These are phyloP conservation scores for Arthrinium phaeospermum DNA, from an alignment of 2,329 filamentous ascomycete species.

Conservation along the genomic window DNA sequence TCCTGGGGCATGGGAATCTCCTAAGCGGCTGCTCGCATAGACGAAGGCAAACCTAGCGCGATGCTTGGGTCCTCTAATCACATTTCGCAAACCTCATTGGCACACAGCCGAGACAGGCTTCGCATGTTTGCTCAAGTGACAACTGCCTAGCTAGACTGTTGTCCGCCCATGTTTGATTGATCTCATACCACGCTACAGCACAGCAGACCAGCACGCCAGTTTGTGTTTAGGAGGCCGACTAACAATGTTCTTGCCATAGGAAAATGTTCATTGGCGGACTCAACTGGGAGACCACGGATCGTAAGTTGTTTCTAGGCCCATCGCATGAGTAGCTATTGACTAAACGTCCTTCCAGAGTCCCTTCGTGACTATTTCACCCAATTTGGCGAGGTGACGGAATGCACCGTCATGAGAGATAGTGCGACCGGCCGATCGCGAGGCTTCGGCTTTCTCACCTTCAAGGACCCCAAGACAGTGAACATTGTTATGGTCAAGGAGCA, in stretches of 20 bases:
- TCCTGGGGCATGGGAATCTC: constrained; percentile 15
- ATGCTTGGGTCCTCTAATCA: constrained; percentile 18
- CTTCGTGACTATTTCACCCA: constrained; percentile 97
- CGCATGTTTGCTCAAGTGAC: constrained; percentile 15
- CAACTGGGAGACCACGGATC: constrained; percentile 98
- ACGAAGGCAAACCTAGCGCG: constrained; percentile 21
- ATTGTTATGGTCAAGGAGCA: constrained; percentile 99
- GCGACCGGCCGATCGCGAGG: constrained; percentile 91
- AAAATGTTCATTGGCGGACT: constrained; percentile 99
- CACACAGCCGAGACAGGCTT: constrained; percentile 13
- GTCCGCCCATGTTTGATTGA: constrained; percentile 2
- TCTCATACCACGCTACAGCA: constrained; percentile 8
- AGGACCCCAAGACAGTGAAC: constrained; percentile 96
- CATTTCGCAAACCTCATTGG: constrained; percentile 16
- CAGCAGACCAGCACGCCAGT: not conserved
- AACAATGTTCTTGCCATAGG: constrained; percentile 53
- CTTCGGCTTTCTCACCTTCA: constrained; percentile 97
- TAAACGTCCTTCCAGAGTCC: constrained; percentile 69
- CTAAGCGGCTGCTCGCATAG: constrained; percentile 29
- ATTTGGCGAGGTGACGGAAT: constrained; percentile 96
- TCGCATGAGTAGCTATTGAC: constrained; percentile 21
- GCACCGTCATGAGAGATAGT: constrained; percentile 98
- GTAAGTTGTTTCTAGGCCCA: constrained; percentile 60
- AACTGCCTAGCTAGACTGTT: not conserved
- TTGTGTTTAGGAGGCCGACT: not conserved